Base-by-base conservation (phyloP, 176 grass and related monocot species). In the Paspalum vaginatum region DNA sequence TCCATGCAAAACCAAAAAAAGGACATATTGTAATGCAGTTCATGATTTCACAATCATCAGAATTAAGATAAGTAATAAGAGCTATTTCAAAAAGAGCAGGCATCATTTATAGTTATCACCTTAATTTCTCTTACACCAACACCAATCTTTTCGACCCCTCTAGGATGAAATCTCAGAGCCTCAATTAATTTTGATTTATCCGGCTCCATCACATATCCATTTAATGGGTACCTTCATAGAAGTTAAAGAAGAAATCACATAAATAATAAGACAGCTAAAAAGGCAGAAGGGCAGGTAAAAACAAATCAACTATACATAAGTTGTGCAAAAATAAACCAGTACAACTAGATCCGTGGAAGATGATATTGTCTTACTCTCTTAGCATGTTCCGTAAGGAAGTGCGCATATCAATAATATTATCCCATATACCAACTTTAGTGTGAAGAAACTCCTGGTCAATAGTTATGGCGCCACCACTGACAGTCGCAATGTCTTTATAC, bases 361-460 rank as follows among this genome's bases (percentile, higher is more conserved):
- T 45, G 61, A 75, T 74, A 43, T 41, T 40, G 45, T 77, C 86
- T 92, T 90, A 98, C 95, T 93, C 85, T 80, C 87, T 42, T 85
- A 98, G 77, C 57, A 95, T 94, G 32, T 71, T 86, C 17, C 76
- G 86, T 56, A 98, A 93, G 49, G 70, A 89, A 77, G 85, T 82
- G 61, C 65, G 70, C 95, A 98, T 95, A 79, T 91, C 90, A 45
- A 94, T 82, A 79, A 98, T 90, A 79, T 87, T 86, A 27, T 87
- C 54, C 92, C 88, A 94, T 66, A 80, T 59, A 72, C 90, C 81
- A 85, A 92, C 75, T 81, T 85, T 85, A 32, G 78, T 83, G 70
- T 12, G 67, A 82, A 83, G 68, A 83, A 76, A 83, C 26, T 87
- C 65, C 51, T 51, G 75, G 47, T 72, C 73, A 58, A 81, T 70